Evolutionary conservation across 768 basidiomycete species (phyloP), one percentile per base, ranked within the genome.

Genomic region (Sporobolomyces phaffii): DNA sequence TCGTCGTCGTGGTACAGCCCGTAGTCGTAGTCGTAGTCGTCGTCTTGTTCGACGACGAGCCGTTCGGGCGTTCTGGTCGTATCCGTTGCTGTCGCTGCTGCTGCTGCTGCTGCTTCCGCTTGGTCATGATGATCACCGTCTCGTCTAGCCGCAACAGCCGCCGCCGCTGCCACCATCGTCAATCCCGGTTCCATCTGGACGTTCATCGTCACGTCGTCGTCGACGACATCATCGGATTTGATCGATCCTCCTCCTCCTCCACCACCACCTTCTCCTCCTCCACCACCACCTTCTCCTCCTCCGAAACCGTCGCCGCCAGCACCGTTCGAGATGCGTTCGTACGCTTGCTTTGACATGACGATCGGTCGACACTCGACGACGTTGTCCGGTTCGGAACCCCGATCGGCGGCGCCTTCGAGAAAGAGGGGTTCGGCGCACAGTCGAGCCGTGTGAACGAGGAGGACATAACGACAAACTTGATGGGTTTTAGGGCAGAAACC

Each of bases 401-500:
- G n/a, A n/a, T n/a, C 79, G 70, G 89, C 86, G 51, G 82, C 82
- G 36, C 81, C 84, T 62, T 89, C 88, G 77, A 84, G 87, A 81
- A 99, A 98, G 15, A 92, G 90, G 22, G 92, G 92, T 73, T 94
- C 87, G 65, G 86, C 85, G 75, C 96, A 98, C 24, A 99, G 82
- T 61, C 91, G 88, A 38, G 96, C 93, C 0, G 94, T 96, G 77
- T 97, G 89, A 64, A 98, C 86, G 70, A 97, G 87, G 56, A 98
- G 82, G 49, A 96, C 86, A 77, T 99, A 98, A 69, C 88, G 86
- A 79, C 96, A 99, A 91, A 93, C 89, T 93, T 53, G 0, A 20
- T 18, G 14, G 9, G 28, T n/a, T n/a, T n/a, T n/a, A n/a, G n/a
- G n/a, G n/a, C n/a, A n/a, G n/a, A n/a, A n/a, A n/a, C n/a, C n/a